These are phyloP conservation scores for Starmerella davenportii DNA, from an alignment of 805 yeast species.

Conservation along the genomic window DNA sequence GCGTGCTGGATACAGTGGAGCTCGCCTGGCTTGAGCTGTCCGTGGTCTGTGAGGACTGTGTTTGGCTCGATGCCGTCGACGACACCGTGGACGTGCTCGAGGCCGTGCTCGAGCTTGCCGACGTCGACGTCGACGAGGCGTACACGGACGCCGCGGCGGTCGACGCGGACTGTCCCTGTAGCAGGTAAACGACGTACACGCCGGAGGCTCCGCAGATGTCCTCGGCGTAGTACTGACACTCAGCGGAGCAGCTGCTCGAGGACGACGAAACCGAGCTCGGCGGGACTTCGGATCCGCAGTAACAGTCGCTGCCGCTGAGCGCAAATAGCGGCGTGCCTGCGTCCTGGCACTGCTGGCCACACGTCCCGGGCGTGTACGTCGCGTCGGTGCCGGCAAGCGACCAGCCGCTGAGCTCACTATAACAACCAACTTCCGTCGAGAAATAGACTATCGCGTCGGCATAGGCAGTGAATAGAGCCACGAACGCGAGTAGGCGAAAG, in stretches of 20 bases:
- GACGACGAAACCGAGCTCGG: constrained; percentile 22
- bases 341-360: constrained; percentile 27
- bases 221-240: constrained; percentile 44
- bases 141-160: constrained; percentile 19
- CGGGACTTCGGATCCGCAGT: constrained; percentile 40
- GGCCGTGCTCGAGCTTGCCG: constrained; percentile 18
- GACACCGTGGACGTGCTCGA: constrained; percentile 5
- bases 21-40: neutral
- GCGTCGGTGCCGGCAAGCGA: constrained; percentile 31
- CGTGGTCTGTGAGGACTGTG: constrained; percentile 1
- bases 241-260: constrained; percentile 26
- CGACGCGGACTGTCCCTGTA: constrained; percentile 14
- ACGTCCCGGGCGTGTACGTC: constrained; percentile 29
- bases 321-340: constrained; percentile 33
- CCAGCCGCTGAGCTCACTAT: constrained; percentile 24
- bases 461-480: neutral
- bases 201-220: constrained; percentile 50
- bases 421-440: constrained; percentile 25
- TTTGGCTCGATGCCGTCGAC: neutral
- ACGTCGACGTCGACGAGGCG: constrained; percentile 17
- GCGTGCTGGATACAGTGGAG: neutral
- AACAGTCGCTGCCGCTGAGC: constrained; percentile 36
- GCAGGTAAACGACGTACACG: constrained; percentile 23
- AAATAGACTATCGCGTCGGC: constrained; percentile 4
- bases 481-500: neutral